A percentile compares a stretch with the other conserved stretches of the same genome.
phyloP scores from a whole-genome alignment of 352 stramenopile species.

The Phytophthora cryptogea region DNA sequence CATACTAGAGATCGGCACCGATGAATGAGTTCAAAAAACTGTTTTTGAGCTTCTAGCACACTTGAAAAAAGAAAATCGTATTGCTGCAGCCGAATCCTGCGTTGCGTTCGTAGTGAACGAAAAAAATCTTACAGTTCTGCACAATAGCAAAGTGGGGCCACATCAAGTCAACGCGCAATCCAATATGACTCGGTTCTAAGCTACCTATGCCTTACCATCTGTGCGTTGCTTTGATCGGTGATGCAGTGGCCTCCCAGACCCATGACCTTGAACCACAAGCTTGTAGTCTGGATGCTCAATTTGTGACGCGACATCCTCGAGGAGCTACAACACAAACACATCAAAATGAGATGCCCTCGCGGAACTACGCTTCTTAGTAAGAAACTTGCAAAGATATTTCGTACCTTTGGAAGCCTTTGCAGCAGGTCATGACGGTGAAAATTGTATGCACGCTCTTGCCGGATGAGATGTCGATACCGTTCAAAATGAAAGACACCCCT shows the following conservation, averaged over 20 bases:
- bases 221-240: background rate
- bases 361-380: constrained; percentile 1
- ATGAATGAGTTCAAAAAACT: too few species aligned
- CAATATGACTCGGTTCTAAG: background rate
- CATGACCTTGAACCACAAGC: constrained; percentile 60
- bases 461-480: constrained; percentile 60
- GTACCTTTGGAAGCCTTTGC: constrained; percentile 60
- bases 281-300: constrained; percentile 52
- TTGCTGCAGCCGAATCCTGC: too few species aligned
- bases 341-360: constrained; percentile 12
- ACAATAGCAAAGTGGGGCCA: too few species aligned
- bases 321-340: constrained; percentile 29
- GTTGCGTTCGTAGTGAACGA: too few species aligned
- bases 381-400: constrained; percentile 2
- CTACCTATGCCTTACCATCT: background rate
- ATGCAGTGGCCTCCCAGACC: constrained; percentile 49
- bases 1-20: too few species aligned
- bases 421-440: constrained; percentile 48
- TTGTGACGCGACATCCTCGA: constrained; percentile 35
- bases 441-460: constrained; percentile 66
- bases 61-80: too few species aligned
- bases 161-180: too few species aligned
- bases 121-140: too few species aligned
- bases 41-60: too few species aligned
- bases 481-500: constrained; percentile 51